phyloP scores from a whole-genome alignment of 768 basidiomycete genomes.

The Lentinula guzmanii region DNA sequence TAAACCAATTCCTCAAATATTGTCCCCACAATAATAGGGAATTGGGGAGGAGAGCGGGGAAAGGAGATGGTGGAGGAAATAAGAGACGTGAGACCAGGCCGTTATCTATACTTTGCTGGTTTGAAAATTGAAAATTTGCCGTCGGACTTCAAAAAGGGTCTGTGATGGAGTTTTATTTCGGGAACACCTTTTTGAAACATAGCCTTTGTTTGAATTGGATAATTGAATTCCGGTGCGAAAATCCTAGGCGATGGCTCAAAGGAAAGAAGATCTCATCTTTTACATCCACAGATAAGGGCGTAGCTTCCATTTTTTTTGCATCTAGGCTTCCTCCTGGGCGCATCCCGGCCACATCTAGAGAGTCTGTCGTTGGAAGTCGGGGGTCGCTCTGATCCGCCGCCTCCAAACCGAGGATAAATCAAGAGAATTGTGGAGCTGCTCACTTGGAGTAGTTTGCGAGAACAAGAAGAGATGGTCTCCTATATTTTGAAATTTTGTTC shows the following conservation, averaged over 20 bases:
- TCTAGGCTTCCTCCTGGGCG: neutral
- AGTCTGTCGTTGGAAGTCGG: neutral
- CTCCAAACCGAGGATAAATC: neutral
- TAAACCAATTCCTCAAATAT: neutral
- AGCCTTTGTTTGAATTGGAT: neutral
- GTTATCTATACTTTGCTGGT: neutral
- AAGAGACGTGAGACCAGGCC: neutral
- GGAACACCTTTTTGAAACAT: neutral
- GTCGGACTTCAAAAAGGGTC: neutral
- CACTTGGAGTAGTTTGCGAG: neutral
- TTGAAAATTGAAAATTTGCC: neutral
- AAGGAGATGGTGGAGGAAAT: neutral
- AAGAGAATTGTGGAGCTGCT: neutral
- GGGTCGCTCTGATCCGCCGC: neutral
- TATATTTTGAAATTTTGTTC: neutral
- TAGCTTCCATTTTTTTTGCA: neutral
- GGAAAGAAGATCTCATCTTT: neutral
- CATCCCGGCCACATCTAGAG: neutral
- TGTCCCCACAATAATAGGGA: neutral
- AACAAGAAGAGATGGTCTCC: neutral
- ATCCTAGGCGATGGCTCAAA: neutral
- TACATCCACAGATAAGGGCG: neutral
- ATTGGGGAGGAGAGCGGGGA: neutral
- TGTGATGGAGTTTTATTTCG: neutral
- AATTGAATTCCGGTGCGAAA: neutral